A percentile compares a stretch with the other conserved stretches of the same genome.
phyloP scores from a whole-genome alignment of 2,329 filamentous ascomycete genomes.

The Chaetothyriales sp. region DNA sequence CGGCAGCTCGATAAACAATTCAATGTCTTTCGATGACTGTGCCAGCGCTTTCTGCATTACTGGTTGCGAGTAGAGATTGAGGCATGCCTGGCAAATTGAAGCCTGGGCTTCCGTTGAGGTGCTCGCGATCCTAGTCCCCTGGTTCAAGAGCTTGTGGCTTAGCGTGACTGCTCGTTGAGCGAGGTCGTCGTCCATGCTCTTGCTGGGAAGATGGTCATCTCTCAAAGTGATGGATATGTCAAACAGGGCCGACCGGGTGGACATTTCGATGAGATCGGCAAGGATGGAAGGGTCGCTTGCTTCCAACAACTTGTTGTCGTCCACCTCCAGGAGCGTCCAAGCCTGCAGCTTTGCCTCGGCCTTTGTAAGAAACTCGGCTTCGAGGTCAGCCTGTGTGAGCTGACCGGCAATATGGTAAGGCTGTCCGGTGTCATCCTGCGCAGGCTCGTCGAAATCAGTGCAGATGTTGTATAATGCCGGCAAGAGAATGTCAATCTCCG shows the following conservation, averaged over 20 bases:
- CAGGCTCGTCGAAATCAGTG: constrained; percentile 12
- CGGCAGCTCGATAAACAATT: constrained; percentile 8
- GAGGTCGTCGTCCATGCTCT: constrained; percentile 1
- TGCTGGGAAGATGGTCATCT: not conserved
- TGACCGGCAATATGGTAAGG: constrained; percentile 3
- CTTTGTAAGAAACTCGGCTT: not conserved
- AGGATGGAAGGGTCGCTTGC: constrained; percentile 2
- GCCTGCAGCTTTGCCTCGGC: constrained; percentile 9
- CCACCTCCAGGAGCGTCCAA: not conserved
- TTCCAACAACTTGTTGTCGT: constrained; percentile 10
- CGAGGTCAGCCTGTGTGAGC: not conserved
- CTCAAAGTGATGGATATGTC: constrained; percentile 5
- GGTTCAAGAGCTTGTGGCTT: constrained; percentile 3
- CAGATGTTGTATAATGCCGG: constrained; percentile 17
- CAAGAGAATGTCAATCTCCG: constrained; percentile 11
- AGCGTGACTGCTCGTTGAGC: constrained; percentile 4
- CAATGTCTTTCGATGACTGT: constrained; percentile 3
- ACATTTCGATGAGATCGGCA: constrained; percentile 15
- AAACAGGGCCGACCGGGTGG: constrained; percentile 8
- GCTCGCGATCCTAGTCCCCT: constrained; percentile 4
- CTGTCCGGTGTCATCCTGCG: constrained; percentile 3
- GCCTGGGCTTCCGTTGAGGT: constrained; percentile 4
- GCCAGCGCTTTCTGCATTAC: not conserved
- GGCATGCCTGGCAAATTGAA: constrained; percentile 8
- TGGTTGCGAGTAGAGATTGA: constrained; percentile 10